These are phyloP conservation scores for Curvularia verruculosa DNA, from an alignment of 2,329 filamentous ascomycete species.

Conservation along the genomic window DNA sequence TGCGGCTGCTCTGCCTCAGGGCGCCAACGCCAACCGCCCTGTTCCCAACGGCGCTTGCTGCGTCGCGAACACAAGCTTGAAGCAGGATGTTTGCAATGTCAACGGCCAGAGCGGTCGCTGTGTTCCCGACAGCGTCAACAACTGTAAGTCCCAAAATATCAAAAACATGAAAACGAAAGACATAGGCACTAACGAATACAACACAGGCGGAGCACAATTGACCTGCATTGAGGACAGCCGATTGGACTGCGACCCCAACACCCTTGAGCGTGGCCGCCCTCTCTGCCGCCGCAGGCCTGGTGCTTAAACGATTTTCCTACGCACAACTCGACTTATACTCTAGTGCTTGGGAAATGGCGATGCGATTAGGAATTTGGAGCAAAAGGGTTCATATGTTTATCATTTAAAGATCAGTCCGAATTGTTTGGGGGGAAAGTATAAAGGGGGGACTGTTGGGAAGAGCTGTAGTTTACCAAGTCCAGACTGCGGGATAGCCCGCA, in stretches of 20 bases:
- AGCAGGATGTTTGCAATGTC: constrained; percentile 41
- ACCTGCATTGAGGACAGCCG: constrained; percentile 37
- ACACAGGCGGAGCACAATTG: constrained; percentile 31
- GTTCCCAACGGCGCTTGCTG: constrained; percentile 37
- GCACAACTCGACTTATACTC: not conserved
- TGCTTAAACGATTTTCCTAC: not conserved
- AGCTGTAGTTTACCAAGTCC: not conserved
- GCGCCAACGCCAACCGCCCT: constrained; percentile 30
- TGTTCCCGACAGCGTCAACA: constrained; percentile 31
- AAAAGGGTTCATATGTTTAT: not conserved
- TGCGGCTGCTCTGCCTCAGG: constrained; percentile 25
- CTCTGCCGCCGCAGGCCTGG: constrained; percentile 19
- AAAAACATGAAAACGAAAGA: not conserved
- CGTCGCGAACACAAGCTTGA: constrained; percentile 33
- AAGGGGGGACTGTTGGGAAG: not conserved
- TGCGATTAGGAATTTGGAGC: not conserved
- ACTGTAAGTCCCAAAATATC: constrained; percentile 25
- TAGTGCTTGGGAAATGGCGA: not conserved
- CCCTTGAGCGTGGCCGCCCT: constrained; percentile 32
- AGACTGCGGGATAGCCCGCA: not conserved
- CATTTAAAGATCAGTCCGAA: constrained; percentile 11
- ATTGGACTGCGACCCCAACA: constrained; percentile 33
- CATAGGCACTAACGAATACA: not conserved
- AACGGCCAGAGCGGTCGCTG: constrained; percentile 37
- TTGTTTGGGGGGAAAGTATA: not conserved